Conservation (phyloP, 371 early-diverging fungal genomes). For the Mucor mucedo region DNA sequence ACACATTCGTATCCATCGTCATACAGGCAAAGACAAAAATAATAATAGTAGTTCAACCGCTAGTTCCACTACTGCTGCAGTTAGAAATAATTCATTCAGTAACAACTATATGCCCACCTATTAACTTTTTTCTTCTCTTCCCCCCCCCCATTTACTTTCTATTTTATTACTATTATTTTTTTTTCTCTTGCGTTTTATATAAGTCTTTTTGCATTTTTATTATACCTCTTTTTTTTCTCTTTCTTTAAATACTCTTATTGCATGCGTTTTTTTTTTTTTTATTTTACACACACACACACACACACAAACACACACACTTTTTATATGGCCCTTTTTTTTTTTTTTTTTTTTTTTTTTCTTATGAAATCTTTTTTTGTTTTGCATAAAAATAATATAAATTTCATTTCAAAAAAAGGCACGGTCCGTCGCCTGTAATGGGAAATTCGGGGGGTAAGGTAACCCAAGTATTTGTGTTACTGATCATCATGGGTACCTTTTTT, state of each 20-base stretch:
- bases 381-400: neutral
- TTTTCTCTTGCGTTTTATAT: neutral
- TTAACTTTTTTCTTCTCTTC: slow-evolving; percentile 11
- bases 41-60: slow-evolving; percentile 12
- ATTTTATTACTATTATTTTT: slow-evolving; percentile 1
- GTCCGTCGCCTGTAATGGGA: neutral
- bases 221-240: slow-evolving; percentile 8
- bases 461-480: neutral
- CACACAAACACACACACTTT: slow-evolving; percentile 1
- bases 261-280: slow-evolving; percentile 15
- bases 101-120: slow-evolving; percentile 29
- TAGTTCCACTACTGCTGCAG: slow-evolving; percentile 3
- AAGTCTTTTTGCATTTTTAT: slow-evolving; percentile 6
- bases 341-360: slow-evolving; percentile 11
- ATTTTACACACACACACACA: neutral
- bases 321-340: neutral
- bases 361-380: slow-evolving; percentile 4
- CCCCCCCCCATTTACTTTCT: neutral
- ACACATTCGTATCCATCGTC: slow-evolving; percentile 70
- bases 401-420: neutral
- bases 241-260: slow-evolving; percentile 1
- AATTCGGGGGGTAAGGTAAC: neutral
- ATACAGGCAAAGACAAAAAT: slow-evolving; percentile 42
- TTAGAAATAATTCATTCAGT: slow-evolving; percentile 16
- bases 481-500: neutral